A percentile compares a stretch with the other conserved stretches of the same genome.
phyloP scores from a whole-genome alignment of 495 filamentous ascomycete species.

The Penicillium diatomitis region DNA sequence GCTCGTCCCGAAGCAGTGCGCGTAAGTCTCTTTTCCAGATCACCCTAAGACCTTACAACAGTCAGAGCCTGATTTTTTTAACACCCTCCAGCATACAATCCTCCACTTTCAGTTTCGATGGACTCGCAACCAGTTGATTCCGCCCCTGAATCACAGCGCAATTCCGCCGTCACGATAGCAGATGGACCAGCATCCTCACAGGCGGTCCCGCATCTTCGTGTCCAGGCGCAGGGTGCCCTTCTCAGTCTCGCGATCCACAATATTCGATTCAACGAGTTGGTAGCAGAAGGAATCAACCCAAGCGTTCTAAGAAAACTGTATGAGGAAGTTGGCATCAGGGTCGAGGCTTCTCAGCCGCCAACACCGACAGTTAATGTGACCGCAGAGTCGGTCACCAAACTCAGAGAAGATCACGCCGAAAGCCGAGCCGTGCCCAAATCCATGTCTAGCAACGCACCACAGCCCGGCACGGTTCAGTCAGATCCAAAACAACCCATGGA shows the following conservation, averaged over 20 bases:
- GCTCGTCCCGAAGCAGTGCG: slow-evolving; percentile 25
- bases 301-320: slow-evolving; percentile 54
- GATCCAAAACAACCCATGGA: slow-evolving; percentile 46
- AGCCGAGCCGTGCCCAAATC: neutral
- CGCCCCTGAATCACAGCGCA: slow-evolving; percentile 10
- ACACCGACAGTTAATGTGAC: neutral
- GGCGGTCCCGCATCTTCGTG: slow-evolving; percentile 42
- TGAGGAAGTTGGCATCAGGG: slow-evolving; percentile 49
- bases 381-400: neutral
- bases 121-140: slow-evolving; percentile 9
- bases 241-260: slow-evolving; percentile 53
- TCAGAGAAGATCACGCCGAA: neutral
- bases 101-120: slow-evolving; percentile 22
- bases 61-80: slow-evolving; percentile 5
- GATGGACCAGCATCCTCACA: slow-evolving; percentile 5
- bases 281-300: slow-evolving; percentile 63
- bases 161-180: neutral
- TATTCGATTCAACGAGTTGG: slow-evolving; percentile 57
- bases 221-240: slow-evolving; percentile 61
- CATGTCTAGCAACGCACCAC: neutral
- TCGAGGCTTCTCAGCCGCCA: slow-evolving; percentile 11
- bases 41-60: too few species aligned
- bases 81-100: slow-evolving; percentile 32
- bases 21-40: slow-evolving; percentile 16
- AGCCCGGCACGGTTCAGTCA: neutral